These are phyloP conservation scores for Penicillium sp. DNA, from an alignment of 2,329 filamentous ascomycete genomes.

Conservation along the genomic window DNA sequence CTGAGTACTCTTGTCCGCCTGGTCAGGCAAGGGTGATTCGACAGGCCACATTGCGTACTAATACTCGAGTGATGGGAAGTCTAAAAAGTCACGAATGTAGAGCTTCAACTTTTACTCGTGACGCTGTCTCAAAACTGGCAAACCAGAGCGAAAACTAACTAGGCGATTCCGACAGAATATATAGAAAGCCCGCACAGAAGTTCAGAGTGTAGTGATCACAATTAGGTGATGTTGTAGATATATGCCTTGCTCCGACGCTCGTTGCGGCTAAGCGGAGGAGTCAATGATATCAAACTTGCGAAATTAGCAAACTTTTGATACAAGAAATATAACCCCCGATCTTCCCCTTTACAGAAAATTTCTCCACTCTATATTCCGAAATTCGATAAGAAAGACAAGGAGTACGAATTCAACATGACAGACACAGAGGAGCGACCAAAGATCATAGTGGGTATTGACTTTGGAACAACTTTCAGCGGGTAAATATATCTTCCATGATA, in stretches of 20 bases:
- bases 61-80: background rate
- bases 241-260: background rate
- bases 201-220: too few relatives aligned
- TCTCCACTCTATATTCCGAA: background rate
- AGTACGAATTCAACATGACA: background rate
- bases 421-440: background rate
- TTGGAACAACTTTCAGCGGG: slow-evolving; percentile 34
- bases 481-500: background rate
- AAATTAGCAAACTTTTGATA: background rate
- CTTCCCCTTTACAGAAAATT: fast-evolving
- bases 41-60: background rate
- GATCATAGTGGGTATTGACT: slow-evolving; percentile 29
- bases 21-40: background rate
- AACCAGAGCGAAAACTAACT: too few relatives aligned
- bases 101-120: background rate
- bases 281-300: slow-evolving; percentile 2
- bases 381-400: background rate
- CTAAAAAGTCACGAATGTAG: background rate
- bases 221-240: background rate
- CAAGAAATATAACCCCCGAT: too few relatives aligned
- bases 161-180: too few relatives aligned
- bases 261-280: background rate
- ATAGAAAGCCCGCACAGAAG: too few relatives aligned
- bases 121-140: too few relatives aligned
- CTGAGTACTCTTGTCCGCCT: background rate